Base-by-base conservation (phyloP, 345 rosid genomes). In the Salix suchowensis region DNA sequence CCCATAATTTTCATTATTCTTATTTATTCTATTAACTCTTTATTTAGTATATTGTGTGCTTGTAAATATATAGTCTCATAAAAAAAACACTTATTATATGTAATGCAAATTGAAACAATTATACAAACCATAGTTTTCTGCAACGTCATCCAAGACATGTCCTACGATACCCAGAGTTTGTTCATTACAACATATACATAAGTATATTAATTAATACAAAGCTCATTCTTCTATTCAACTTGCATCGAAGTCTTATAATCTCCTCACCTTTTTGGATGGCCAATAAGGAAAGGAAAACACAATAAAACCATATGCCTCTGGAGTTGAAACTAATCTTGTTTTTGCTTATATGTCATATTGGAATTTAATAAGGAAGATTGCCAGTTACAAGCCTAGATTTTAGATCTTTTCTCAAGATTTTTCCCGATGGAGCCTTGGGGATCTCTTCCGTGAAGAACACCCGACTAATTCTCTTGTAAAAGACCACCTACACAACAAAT, bases 401-500 rank as follows among this genome's bases (percentile, higher is more conserved):
- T 10, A 93, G 81, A 58, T 93, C 92, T 68, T 95, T 93, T 83
- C 98, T 83, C 89, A 95, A 74, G 28, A 93, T 91, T 77, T 95
- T 95, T 18, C 98, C 97, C 6, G 97, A 85, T 32, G 97, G 91
- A 58, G 94, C 89, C 80, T 90, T 95, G 1, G 97, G 98, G 72
- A 95, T 90, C 6, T 92, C 42, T 7, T 90, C 89, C 5, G 71
- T 71, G 85, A 93, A 93, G 85, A 89, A 88, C 6, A 93, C 97
- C 79, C 86, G 79, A 32, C 68, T 79, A 50, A 91, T 77, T 84
- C 91, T 93, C 87, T 95, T 95, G 88, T 90, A 95, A 82, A 81
- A 93, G 61, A 95, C 87, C 42, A 95, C 98, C 98, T 94, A 74
- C 7, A 73, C 24, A 62, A 28, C 58, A 36, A 68, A 74, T 54